Percentiles rank a stretch among this genome's conserved stretches.
phyloP scores from a whole-genome alignment of 805 yeast species.

The Hanseniaspora thailandica region DNA sequence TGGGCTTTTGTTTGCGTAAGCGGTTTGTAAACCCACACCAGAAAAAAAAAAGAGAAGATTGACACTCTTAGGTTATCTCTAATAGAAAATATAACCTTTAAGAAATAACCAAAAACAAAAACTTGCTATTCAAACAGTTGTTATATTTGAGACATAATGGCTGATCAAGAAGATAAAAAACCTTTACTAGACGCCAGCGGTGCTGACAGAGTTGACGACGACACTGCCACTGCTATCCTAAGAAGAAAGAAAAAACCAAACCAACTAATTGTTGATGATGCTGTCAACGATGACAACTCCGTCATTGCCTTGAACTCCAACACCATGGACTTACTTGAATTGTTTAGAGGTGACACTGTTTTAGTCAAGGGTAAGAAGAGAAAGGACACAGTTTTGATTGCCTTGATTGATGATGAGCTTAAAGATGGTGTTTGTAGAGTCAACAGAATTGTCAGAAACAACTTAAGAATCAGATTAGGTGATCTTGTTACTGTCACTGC shows the following conservation, averaged over 20 bases:
- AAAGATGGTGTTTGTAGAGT: constrained; percentile 90
- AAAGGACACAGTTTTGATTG: constrained; percentile 92
- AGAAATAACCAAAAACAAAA: not conserved
- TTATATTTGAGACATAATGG: constrained; percentile 18
- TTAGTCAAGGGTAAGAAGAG: constrained; percentile 96
- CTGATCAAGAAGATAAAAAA: constrained; percentile 30
- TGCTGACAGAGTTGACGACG: constrained; percentile 44
- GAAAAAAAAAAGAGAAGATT: no score
- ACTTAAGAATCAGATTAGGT: constrained; percentile 85
- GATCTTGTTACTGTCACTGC: constrained; percentile 86
- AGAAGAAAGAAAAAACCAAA: constrained; percentile 97
- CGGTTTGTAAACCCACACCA: not conserved
- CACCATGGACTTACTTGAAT: constrained; percentile 87
- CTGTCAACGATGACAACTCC: constrained; percentile 92
- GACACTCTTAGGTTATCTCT: no score
- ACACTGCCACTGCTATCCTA: constrained; percentile 92
- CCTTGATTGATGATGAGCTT: constrained; percentile 89
- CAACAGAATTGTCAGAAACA: constrained; percentile 92
- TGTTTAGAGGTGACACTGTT: constrained; percentile 97
- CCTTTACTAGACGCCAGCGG: constrained; percentile 58
- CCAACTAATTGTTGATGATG: constrained; percentile 90
- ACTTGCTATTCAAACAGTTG: no score
- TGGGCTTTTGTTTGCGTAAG: not conserved
- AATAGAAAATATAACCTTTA: no score
- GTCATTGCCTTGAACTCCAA: constrained; percentile 88